phyloP scores from a whole-genome alignment of 192 early-diverging fungal species.

The Backusella luteola region DNA sequence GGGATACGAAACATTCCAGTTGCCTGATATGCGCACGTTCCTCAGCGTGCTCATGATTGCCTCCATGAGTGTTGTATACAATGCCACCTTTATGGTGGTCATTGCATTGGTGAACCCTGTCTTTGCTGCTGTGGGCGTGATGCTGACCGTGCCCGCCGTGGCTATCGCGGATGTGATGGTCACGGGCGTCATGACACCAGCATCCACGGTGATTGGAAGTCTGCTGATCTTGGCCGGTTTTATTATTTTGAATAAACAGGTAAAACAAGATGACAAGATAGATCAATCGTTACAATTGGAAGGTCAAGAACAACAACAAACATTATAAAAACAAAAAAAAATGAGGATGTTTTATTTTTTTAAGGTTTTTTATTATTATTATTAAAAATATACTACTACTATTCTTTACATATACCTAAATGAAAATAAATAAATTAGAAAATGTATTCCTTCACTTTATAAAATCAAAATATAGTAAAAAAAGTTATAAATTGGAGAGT shows the following conservation, averaged over 20 bases:
- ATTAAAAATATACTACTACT: neutral
- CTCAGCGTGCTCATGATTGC: conserved; percentile 62
- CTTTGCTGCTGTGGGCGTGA: conserved; percentile 78
- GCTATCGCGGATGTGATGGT: conserved; percentile 56
- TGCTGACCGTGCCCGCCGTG: conserved; percentile 78
- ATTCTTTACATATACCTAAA: neutral
- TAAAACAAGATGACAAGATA: conserved; percentile 25
- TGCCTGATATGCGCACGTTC: conserved; percentile 55
- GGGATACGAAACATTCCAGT: conserved; percentile 65
- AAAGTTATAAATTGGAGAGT: neutral
- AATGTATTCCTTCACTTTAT: neutral
- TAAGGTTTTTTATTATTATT: neutral
- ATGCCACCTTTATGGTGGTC: conserved; percentile 75
- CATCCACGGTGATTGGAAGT: conserved; percentile 53
- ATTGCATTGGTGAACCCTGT: conserved; percentile 67
- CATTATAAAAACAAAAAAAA: neutral
- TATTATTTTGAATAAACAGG: conserved; percentile 37
- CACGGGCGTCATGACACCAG: conserved; percentile 48
- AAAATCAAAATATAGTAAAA: conserved; percentile 5
- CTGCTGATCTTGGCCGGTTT: conserved; percentile 56
- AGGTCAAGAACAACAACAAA: neutral
- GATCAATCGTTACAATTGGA: neutral
- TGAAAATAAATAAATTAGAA: neutral
- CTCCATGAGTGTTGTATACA: conserved; percentile 70
- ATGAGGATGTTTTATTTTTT: neutral